phyloP scores from a whole-genome alignment of 352 stramenopile genomes.

The Elongisporangium undulatum region DNA sequence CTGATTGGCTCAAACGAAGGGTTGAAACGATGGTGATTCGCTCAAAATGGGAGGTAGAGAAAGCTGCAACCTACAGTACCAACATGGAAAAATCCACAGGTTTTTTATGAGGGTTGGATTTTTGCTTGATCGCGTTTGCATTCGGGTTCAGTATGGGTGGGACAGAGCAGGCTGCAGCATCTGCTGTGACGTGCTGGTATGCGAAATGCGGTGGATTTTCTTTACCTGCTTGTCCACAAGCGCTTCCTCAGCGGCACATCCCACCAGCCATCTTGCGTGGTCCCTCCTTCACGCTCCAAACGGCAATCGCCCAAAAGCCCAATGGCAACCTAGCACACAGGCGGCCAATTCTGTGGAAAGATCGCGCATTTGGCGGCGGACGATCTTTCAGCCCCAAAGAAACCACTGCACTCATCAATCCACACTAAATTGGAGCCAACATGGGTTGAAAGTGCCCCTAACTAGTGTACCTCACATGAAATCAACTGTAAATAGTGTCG shows the following conservation, averaged over 20 bases:
- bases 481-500: background rate
- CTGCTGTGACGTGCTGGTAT: background rate
- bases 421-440: background rate
- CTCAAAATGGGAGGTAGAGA: background rate
- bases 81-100: background rate
- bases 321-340: background rate
- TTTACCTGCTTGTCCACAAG: background rate
- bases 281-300: background rate
- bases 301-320: background rate
- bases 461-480: background rate
- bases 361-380: background rate
- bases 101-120: background rate
- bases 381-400: background rate
- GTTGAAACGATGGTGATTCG: background rate
- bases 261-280: background rate
- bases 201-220: background rate
- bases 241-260: background rate
- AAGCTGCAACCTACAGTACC: background rate
- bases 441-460: background rate
- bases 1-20: background rate
- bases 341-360: background rate
- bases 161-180: background rate
- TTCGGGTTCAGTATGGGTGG: background rate
- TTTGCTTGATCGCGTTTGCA: background rate
- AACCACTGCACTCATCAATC: background rate